Evolutionary conservation across 164 flowering plant species (phyloP).

Genomic region (Annona squamosa): DNA sequence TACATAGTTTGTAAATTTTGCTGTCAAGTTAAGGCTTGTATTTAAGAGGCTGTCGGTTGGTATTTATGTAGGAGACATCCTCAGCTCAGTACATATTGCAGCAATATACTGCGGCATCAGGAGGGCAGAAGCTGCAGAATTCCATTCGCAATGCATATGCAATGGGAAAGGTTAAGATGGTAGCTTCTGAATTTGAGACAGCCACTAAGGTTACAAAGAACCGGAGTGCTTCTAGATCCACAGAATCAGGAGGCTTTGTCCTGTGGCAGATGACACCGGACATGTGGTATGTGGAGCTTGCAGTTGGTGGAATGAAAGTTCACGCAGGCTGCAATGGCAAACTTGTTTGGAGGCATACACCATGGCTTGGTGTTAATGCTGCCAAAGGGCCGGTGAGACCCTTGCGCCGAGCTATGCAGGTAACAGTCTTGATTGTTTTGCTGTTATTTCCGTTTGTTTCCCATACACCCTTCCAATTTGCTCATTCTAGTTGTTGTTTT

Average conservation of each 20-base stretch:
- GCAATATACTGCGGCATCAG: conserved; percentile 58
- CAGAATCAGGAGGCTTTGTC: conserved; percentile 54
- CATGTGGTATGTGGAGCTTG: conserved; percentile 77
- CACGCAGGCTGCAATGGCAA: conserved; percentile 64
- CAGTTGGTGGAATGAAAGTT: conserved; percentile 56
- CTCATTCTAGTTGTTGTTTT: neutral
- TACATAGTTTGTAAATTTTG: neutral
- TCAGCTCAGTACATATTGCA: conserved; percentile 63
- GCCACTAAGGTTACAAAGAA: conserved; percentile 50
- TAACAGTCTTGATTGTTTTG: conserved; percentile 3
- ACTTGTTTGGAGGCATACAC: conserved; percentile 68
- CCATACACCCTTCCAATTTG: neutral
- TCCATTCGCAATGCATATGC: conserved; percentile 51
- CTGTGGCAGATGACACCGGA: conserved; percentile 70
- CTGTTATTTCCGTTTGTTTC: neutral
- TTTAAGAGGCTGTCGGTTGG: neutral
- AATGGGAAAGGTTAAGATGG: conserved; percentile 64
- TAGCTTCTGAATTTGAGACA: conserved; percentile 52
- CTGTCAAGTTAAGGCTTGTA: neutral
- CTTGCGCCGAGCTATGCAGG: conserved; percentile 68
- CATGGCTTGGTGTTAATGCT: conserved; percentile 67
- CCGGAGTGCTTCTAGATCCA: conserved; percentile 37
- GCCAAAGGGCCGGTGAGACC: conserved; percentile 71
- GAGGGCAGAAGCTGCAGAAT: conserved; percentile 49
- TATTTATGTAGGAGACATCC: conserved; percentile 41